Evolutionary conservation across 2,329 filamentous ascomycete species (phyloP), one percentile per base, ranked within the genome.

Genomic region (Trichoderma cornu-damae): DNA sequence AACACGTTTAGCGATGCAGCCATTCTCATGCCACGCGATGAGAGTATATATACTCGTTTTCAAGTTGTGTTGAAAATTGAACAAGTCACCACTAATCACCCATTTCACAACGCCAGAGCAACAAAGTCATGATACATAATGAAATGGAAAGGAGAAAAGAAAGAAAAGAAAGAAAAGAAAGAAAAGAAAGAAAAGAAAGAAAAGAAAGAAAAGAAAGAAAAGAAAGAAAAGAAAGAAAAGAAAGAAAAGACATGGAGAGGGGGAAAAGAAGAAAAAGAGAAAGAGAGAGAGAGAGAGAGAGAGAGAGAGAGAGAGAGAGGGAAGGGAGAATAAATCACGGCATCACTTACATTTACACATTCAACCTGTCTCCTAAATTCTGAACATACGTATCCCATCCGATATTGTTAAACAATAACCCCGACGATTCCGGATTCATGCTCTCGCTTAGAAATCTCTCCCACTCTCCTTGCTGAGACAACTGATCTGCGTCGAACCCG

Each of bases 401-500:
- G 22, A 24, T 18, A 46, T 55, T 55, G 32, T 55, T 55, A 11
- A 55, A 55, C 16, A 55, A 9, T 8, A 55, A 12, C 5, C 51
- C 51, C 1, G 51, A 55, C 12, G 51, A 55, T 20, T 55, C 51
- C 24, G 51, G 16, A 11, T 55, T 55, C 51, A 55, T 55, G 14
- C 47, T 55, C 42, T 55, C 51, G 30, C 42, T 55, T 14, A 55
- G 6, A 30, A 55, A 55, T 9, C 32, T 22, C 32, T 55, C 51
- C 51, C 51, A 55, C 11, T 55, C 51, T 20, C 51, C 51, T 9
- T 55, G 51, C 16, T 55, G 51, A 2, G 51, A 55, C 32, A 55
- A 46, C 16, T 55, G 51, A 22, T 55, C 51, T 43, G 51, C 51
- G 32, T 55, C 51, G n/a, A 55, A 55, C 11, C 51, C 51, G 6